Conservation (phyloP, 306 rosid genomes). For the Arachis stenosperma region DNA sequence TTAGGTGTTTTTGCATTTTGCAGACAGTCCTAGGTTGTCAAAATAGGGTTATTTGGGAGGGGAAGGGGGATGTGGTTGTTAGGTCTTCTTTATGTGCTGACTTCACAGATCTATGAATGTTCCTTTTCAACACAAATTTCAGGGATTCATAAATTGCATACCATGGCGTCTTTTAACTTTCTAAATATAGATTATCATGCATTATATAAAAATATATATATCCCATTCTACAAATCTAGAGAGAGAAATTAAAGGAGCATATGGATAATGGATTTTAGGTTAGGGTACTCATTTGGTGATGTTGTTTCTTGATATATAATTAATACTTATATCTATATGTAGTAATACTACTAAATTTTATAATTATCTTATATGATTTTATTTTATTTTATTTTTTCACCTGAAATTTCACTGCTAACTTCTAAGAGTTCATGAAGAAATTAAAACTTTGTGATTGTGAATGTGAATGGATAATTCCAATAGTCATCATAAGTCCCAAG, state of each 20-base stretch:
- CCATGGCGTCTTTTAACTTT: slow-evolving; percentile 47
- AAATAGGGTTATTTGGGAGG: slow-evolving; percentile 28
- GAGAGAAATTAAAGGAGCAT: background rate
- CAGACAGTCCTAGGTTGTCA: slow-evolving; percentile 45
- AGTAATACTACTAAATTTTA: too few relatives aligned
- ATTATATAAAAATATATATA: background rate
- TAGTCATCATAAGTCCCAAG: too few relatives aligned
- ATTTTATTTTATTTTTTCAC: too few relatives aligned
- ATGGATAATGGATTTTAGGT: too few relatives aligned
- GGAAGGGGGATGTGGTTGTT: slow-evolving; percentile 9
- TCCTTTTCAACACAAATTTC: slow-evolving; percentile 43
- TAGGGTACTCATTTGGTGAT: too few relatives aligned
- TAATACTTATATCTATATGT: too few relatives aligned
- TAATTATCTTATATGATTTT: too few relatives aligned
- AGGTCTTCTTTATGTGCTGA: slow-evolving; percentile 43
- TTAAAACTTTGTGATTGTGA: too few relatives aligned
- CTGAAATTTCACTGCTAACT: too few relatives aligned
- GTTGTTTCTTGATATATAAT: too few relatives aligned
- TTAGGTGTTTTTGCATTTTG: slow-evolving; percentile 32
- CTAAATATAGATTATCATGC: slow-evolving; percentile 6
- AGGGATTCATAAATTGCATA: slow-evolving; percentile 26
- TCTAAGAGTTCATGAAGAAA: too few relatives aligned
- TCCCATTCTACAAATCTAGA: slow-evolving; percentile 13
- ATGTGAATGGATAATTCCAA: too few relatives aligned
- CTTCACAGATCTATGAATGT: slow-evolving; percentile 57